Evolutionary conservation across 1,139 yeast species (phyloP), one percentile per base, ranked within the genome.

Genomic region (Candida mesenterica): DNA sequence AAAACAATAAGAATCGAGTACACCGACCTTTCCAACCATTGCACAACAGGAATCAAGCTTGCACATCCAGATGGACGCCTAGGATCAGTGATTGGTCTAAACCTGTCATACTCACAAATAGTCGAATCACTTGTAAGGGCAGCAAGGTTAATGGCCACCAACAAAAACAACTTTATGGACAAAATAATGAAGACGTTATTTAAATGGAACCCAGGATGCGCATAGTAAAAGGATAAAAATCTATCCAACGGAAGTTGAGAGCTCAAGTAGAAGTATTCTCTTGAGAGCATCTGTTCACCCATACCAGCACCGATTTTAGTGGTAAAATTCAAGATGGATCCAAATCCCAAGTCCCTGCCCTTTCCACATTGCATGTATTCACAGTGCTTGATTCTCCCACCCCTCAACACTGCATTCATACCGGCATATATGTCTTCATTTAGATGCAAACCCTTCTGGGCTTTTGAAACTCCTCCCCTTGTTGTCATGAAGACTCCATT

Each of bases 351-450:
- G 53, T 75, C 80, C 40, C 79, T 57, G 4, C 80, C 80, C 45
- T 75, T 75, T 5, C 80, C 80, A 54, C 80, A 75, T 52, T 75
- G 79, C 55, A 71, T 65, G 42, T 72, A 75, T 42, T 75, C 79
- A 53, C 79, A 73, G 48, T 75, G 79, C 42, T 75, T 75, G 42
- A 75, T 74, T 36, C 77, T 55, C 2, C 79, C 80, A 3, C 79
- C 79, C 34, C 80, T 53, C 28, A 69, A 55, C 3, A 71, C 46
- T 1, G 75, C 79, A 45, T 67, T 74, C 71, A 75, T 74, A 4
- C 79, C 80, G 24, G 80, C 79, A 52, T 72, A 75, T 8, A 75
- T 73, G 52, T 74, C 80, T 49, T 75, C 80, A 48, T 75, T 75
- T 36, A 75, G 56, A 49, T 75, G 80, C 27, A 75, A 58, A 0